Evolutionary conservation across 768 basidiomycete genomes (phyloP).

Genomic region (Stropharia rugosoannulata): DNA sequence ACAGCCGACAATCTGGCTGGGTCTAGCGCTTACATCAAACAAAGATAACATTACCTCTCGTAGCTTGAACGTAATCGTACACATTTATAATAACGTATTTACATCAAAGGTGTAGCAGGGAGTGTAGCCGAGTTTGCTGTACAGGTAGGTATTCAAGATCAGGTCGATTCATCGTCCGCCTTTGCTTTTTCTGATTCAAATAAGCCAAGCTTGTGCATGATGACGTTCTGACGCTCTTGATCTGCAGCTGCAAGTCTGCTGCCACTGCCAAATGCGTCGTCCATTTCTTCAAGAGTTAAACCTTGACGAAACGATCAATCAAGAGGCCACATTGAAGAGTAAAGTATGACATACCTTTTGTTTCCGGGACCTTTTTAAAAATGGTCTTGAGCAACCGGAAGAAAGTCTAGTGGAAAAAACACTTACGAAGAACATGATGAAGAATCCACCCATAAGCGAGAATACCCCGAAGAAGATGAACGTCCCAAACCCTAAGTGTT

Average conservation of each 20-base stretch:
- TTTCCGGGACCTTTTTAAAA: constrained; percentile 57
- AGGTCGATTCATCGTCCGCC: constrained; percentile 19
- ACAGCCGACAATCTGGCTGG: background rate
- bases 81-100: background rate
- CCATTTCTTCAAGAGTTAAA: constrained; percentile 76
- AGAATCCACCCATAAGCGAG: constrained; percentile 66
- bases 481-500: constrained; percentile 64
- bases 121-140: background rate
- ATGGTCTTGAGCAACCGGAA: background rate
- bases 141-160: background rate
- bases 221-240: constrained; percentile 41
- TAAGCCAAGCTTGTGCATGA: constrained; percentile 66
- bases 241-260: constrained; percentile 57
- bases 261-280: constrained; percentile 67
- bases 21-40: background rate
- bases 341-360: constrained; percentile 47
- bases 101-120: background rate
- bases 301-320: constrained; percentile 23
- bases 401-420: background rate
- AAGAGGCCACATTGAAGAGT: background rate
- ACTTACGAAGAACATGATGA: constrained; percentile 64
- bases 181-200: constrained; percentile 19
- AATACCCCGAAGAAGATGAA: constrained; percentile 80
- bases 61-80: background rate
- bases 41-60: background rate